Evolutionary conservation across 75 land plant species (phyloP), one percentile per base, ranked within the genome.

Genomic region (Gnetum montanum): DNA sequence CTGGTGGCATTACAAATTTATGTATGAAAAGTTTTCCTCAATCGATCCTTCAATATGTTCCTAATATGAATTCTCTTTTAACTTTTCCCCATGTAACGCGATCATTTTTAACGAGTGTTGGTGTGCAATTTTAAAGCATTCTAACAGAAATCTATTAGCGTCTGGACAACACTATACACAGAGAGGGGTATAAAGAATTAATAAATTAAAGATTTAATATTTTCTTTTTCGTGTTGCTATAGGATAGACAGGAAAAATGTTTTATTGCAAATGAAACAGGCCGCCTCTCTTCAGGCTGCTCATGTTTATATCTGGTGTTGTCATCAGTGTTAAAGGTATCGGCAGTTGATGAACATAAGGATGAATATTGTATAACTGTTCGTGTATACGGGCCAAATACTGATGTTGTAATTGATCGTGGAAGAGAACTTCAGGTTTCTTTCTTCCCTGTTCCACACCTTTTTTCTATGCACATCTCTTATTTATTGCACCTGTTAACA

Each of bases 341-440:
- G 5, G 75, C 82, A 47, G 63, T 54, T 34, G 78, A 79, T 29
- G 67, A 70, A 28, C 56, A 53, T 60, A 78, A 66, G 40, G 65
- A 61, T 43, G 53, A 31, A 29, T 43, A 43, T 13, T 43, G 64
- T 46, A 34, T 82, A 28, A 85, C 90, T 6, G 80, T 93, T 55
- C 69, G 98, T 30, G 49, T 93, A 20, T 93, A 74, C 61, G 98
- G 98, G 3, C 98, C 96, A 34, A 85, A 89, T 60, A 93, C 98
- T 24, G 95, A 93, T 16, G 81, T 69, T 63, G 90, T 93, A 16
- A 89, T 93, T 74, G 85, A 93, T 51, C 90, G 98, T 6, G 78
- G 85, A 28, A 70, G 98, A 8, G 98, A 93, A 60, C 49, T 88
- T 55, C 77, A 88, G 95, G 98, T 89, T 35, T 41, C 26, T 60